These are phyloP conservation scores for Neopestalotiopsis rosae DNA, from an alignment of 2,329 filamentous ascomycete genomes.

Conservation along the genomic window DNA sequence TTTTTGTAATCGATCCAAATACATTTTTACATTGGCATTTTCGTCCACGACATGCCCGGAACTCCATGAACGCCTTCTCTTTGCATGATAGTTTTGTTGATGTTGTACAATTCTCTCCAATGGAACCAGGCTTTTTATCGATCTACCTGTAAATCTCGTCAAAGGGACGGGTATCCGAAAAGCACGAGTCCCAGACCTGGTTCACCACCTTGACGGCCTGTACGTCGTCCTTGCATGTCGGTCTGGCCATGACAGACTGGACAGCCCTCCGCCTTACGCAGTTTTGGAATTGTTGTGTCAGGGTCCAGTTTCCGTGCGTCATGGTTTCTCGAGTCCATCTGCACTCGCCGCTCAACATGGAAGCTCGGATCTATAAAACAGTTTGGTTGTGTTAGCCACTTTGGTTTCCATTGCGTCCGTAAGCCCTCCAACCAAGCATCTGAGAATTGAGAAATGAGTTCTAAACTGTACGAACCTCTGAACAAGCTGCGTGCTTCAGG, in stretches of 20 bases:
- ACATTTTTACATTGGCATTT: slow-evolving; percentile 8
- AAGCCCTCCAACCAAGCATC: too few species aligned
- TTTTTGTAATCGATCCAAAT: slow-evolving; percentile 16
- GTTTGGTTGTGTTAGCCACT: not conserved
- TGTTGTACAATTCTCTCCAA: slow-evolving; percentile 17
- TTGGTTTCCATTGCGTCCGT: not conserved
- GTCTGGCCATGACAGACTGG: slow-evolving; percentile 77
- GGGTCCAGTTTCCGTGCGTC: slow-evolving; percentile 80
- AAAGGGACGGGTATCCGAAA: slow-evolving; percentile 90
- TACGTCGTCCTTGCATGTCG: slow-evolving; percentile 81
- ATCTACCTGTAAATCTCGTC: slow-evolving; percentile 88
- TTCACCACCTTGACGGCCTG: slow-evolving; percentile 90
- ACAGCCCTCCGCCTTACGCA: slow-evolving; percentile 86
- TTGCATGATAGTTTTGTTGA: not conserved
- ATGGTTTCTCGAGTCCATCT: slow-evolving; percentile 88
- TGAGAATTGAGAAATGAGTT: slow-evolving; percentile 24
- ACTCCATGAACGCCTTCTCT: slow-evolving; percentile 15
- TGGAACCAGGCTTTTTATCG: not conserved
- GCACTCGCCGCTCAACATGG: slow-evolving; percentile 92
- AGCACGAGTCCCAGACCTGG: slow-evolving; percentile 99
- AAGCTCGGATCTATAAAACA: slow-evolving; percentile 77
- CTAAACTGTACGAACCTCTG: slow-evolving; percentile 67
- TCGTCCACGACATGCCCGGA: slow-evolving; percentile 5
- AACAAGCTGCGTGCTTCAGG: slow-evolving; percentile 88
- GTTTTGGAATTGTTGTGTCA: slow-evolving; percentile 92